A percentile compares a stretch with the other conserved stretches of the same genome.
Evolutionary conservation across 495 filamentous ascomycete species (phyloP).

Genomic region (Xylaria bambusicola): DNA sequence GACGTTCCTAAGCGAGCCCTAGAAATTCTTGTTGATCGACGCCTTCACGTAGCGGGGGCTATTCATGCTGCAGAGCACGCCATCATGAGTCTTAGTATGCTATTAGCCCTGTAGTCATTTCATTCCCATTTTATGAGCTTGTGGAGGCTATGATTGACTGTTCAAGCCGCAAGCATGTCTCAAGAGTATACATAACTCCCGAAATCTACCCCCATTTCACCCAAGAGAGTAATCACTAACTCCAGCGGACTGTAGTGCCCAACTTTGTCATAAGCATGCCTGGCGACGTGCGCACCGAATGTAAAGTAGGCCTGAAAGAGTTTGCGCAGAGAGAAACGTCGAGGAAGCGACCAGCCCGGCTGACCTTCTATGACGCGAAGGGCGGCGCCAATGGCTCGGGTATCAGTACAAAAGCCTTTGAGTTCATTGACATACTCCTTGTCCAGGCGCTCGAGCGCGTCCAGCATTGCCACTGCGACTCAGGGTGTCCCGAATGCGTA

Average conservation of each 20-base stretch:
- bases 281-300: slow-evolving; percentile 89
- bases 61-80: slow-evolving; percentile 97
- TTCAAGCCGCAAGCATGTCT: no score
- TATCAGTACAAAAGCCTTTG: slow-evolving; percentile 88
- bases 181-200: no score
- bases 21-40: slow-evolving; percentile 68
- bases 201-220: no score
- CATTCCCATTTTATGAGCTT: no score
- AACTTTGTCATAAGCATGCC: slow-evolving; percentile 85
- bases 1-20: slow-evolving; percentile 82
- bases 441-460: slow-evolving; percentile 78
- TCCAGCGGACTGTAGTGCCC: no score
- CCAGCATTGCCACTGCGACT: slow-evolving; percentile 64
- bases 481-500: slow-evolving; percentile 86
- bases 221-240: no score
- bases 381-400: slow-evolving; percentile 82
- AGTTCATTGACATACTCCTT: slow-evolving; percentile 81
- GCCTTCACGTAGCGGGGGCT: slow-evolving; percentile 80
- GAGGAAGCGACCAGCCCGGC: slow-evolving; percentile 82
- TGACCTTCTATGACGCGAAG: slow-evolving; percentile 95
- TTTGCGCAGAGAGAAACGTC: slow-evolving; percentile 63
- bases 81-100: slow-evolving; percentile 74
- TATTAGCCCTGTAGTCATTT: no score
- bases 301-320: slow-evolving; percentile 76
- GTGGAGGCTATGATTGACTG: no score